Percentiles rank a stretch among this genome's conserved stretches.
These are phyloP conservation scores for Trypanosoma platydactyli DNA, from an alignment of 208 protist species.

Conservation along the genomic window DNA sequence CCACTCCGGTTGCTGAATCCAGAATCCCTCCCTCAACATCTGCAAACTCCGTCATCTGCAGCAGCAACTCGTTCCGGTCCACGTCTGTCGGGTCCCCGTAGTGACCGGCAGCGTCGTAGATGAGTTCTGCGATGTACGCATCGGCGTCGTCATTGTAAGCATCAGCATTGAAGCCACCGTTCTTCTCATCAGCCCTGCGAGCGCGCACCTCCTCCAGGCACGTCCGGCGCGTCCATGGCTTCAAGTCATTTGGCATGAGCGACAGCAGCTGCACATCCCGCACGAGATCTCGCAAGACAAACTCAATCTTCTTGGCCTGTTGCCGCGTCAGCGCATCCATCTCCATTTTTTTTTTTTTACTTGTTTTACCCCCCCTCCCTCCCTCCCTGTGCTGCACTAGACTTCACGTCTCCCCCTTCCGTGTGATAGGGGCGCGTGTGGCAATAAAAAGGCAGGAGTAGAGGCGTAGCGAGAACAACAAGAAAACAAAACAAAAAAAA, in stretches of 20 bases:
- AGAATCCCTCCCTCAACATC: conserved; percentile 70
- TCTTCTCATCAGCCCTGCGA: conserved; percentile 2
- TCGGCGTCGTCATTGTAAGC: conserved; percentile 29
- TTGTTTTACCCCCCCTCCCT: background rate
- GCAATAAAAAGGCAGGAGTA: too few species aligned
- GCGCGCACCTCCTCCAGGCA: conserved; percentile 38
- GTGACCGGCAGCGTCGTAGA: conserved; percentile 38
- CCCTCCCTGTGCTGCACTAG: background rate
- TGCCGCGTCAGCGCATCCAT: conserved; percentile 83
- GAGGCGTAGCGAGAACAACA: background rate
- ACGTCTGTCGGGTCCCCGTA: conserved; percentile 71
- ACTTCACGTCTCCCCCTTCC: background rate
- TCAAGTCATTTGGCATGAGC: conserved; percentile 62
- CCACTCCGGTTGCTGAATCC: conserved; percentile 49
- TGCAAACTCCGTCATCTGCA: conserved; percentile 71
- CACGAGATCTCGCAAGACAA: conserved; percentile 67
- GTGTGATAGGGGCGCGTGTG: too few species aligned
- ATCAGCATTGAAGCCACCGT: conserved; percentile 23
- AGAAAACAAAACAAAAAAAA: conserved; percentile 10
- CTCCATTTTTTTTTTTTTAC: conserved; percentile 41
- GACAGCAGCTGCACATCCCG: conserved; percentile 68
- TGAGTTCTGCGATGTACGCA: conserved; percentile 35
- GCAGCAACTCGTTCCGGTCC: conserved; percentile 57
- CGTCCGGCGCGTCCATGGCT: conserved; percentile 61
- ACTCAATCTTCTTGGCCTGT: conserved; percentile 79